Evolutionary conservation across 139 green algal species (phyloP).

Genomic region (Spirogloea muscicola): DNA sequence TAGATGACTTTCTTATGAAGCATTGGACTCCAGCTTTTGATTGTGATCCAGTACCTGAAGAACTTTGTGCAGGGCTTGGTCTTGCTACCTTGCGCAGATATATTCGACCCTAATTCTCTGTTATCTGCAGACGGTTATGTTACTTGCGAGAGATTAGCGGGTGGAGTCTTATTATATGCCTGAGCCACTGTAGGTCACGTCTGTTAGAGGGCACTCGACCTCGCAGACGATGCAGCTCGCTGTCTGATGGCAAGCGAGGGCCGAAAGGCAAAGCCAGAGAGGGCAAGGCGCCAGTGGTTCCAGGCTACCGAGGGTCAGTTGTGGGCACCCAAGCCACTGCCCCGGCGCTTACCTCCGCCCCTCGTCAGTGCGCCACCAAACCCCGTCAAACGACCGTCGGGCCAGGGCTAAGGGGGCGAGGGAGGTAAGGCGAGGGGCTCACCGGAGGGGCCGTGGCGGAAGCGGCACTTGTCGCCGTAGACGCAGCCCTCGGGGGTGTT

Average conservation of each 20-base stretch:
- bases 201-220: not conserved
- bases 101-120: not conserved
- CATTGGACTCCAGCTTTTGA: no score
- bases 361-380: not conserved
- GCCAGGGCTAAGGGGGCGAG: not conserved
- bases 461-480: conserved; percentile 34
- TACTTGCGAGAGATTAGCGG: not conserved
- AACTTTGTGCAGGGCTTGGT: conserved; percentile 32
- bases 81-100: not conserved
- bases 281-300: no score
- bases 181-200: not conserved
- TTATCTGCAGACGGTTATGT: conserved; percentile 13
- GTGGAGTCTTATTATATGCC: not conserved
- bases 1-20: no score
- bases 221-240: not conserved
- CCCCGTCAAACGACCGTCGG: not conserved
- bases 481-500: conserved; percentile 18
- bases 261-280: no score
- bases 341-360: not conserved
- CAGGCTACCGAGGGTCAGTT: not conserved
- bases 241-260: no score
- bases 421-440: not conserved
- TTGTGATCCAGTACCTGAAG: conserved; percentile 31
- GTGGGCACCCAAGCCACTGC: not conserved
- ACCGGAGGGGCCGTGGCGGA: not conserved